phyloP scores from a whole-genome alignment of 2,329 filamentous ascomycete species.

The Cryphonectria parasitica region DNA sequence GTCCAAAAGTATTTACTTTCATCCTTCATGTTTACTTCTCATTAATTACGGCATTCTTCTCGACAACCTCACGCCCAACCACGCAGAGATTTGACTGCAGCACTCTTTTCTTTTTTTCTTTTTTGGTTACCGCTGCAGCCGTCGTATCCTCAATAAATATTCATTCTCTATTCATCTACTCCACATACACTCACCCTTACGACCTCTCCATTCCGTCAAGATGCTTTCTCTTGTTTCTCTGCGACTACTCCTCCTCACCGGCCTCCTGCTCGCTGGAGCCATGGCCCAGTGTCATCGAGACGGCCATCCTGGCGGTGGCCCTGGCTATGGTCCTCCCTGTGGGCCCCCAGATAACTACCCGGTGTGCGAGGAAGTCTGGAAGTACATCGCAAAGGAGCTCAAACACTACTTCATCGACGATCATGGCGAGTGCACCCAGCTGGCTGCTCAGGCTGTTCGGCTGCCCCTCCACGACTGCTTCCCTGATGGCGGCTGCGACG shows the following conservation, averaged over 20 bases:
- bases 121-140: not conserved
- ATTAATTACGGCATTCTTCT: not conserved
- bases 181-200: no score
- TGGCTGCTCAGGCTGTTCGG: constrained; percentile 23
- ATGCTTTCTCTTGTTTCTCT: not conserved
- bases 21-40: not conserved
- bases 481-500: constrained; percentile 26
- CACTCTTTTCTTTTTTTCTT: not conserved
- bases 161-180: not conserved
- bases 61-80: not conserved
- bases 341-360: not conserved
- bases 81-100: not conserved
- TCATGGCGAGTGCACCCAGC: constrained; percentile 15
- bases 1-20: not conserved
- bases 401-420: constrained; percentile 22
- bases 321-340: not conserved
- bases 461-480: constrained; percentile 29
- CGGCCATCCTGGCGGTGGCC: no score
- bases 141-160: not conserved
- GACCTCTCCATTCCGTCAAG: not conserved
- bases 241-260: not conserved
- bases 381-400: constrained; percentile 20
- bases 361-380: constrained; percentile 17
- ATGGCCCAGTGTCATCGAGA: not conserved
- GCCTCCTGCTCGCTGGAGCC: constrained; percentile 15